Evolutionary conservation across 83 land plant genomes (phyloP).

Genomic region (Picea mariana): DNA sequence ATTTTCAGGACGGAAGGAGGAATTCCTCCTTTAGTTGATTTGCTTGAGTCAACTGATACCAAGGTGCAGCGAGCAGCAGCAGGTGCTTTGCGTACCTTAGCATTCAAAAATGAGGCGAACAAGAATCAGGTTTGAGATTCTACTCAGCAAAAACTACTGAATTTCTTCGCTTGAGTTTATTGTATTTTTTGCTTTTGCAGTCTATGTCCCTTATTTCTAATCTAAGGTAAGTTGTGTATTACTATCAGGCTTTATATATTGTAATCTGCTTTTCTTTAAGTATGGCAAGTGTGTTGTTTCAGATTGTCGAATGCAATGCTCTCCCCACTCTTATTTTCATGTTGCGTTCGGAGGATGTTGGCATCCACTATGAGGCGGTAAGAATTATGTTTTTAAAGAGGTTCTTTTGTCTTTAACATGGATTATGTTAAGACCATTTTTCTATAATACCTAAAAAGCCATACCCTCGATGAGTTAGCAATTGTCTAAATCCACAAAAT

Average conservation of each 20-base stretch:
- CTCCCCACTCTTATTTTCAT: slow-evolving; percentile 89
- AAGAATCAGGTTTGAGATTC: slow-evolving; percentile 72
- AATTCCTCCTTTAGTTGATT: slow-evolving; percentile 94
- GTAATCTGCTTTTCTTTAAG: not conserved
- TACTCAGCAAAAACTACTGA: not conserved
- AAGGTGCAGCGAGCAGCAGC: slow-evolving; percentile 98
- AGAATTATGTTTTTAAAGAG: slow-evolving; percentile 14
- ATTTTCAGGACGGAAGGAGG: slow-evolving; percentile 88
- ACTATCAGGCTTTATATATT: not conserved
- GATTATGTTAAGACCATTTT: too few relatives aligned
- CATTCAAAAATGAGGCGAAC: slow-evolving; percentile 98
- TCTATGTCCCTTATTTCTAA: not conserved
- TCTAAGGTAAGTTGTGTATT: not conserved
- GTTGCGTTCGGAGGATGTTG: slow-evolving; percentile 97
- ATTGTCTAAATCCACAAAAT: too few relatives aligned
- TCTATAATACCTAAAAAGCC: too few relatives aligned
- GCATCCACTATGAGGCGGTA: slow-evolving; percentile 96
- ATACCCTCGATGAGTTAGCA: too few relatives aligned
- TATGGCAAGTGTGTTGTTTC: slow-evolving; percentile 13
- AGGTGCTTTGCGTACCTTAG: slow-evolving; percentile 92
- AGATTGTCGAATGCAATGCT: slow-evolving; percentile 98
- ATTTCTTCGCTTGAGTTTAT: not conserved
- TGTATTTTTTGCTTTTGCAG: not conserved
- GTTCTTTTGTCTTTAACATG: too few relatives aligned
- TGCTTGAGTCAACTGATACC: slow-evolving; percentile 71